phyloP scores from a whole-genome alignment of 768 basidiomycete genomes.

The Suillus hirtellus region DNA sequence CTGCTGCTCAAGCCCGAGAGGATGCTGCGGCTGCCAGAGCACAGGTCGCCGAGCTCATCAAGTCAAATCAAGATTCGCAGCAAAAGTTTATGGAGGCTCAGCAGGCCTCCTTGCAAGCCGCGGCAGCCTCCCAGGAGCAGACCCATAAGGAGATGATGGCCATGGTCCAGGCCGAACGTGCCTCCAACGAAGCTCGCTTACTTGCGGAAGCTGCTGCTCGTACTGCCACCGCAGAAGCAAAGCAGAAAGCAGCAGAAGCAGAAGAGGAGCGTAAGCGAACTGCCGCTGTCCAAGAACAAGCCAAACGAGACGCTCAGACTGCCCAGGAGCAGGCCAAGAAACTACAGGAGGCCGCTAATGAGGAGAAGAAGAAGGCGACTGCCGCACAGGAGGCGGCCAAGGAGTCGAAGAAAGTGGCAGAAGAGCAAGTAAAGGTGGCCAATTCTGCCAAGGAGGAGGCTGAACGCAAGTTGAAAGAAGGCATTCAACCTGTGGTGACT shows the following conservation, averaged over 20 bases:
- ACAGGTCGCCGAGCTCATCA: neutral
- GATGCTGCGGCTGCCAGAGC: slow-evolving; percentile 9
- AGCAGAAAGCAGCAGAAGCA: slow-evolving; percentile 5
- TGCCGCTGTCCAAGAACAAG: slow-evolving; percentile 13
- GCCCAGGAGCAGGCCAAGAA: slow-evolving; percentile 15
- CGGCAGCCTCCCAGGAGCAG: slow-evolving; percentile 3
- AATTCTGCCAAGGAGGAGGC: neutral
- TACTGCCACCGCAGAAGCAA: neutral
- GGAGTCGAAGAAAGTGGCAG: slow-evolving; percentile 13
- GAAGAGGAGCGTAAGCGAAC: slow-evolving; percentile 17
- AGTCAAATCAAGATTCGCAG: slow-evolving; percentile 2
- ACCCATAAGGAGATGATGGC: slow-evolving; percentile 7
- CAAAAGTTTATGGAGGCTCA: neutral
- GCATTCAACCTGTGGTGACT: slow-evolving; percentile 31
- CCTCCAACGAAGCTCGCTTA: slow-evolving; percentile 6
- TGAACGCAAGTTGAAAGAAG: slow-evolving; percentile 26
- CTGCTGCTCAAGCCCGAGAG: slow-evolving; percentile 3
- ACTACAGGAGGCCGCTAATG: slow-evolving; percentile 18
- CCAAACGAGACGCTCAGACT: slow-evolving; percentile 6
- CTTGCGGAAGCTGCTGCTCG: slow-evolving; percentile 12
- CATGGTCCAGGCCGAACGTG: slow-evolving; percentile 4
- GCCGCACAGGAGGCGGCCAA: slow-evolving; percentile 19
- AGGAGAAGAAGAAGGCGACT: slow-evolving; percentile 22
- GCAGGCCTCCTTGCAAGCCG: neutral
- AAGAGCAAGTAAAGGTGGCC: slow-evolving; percentile 17